These are phyloP conservation scores for Penicillium brasilianum DNA, from an alignment of 2,329 filamentous ascomycete species.

Conservation along the genomic window DNA sequence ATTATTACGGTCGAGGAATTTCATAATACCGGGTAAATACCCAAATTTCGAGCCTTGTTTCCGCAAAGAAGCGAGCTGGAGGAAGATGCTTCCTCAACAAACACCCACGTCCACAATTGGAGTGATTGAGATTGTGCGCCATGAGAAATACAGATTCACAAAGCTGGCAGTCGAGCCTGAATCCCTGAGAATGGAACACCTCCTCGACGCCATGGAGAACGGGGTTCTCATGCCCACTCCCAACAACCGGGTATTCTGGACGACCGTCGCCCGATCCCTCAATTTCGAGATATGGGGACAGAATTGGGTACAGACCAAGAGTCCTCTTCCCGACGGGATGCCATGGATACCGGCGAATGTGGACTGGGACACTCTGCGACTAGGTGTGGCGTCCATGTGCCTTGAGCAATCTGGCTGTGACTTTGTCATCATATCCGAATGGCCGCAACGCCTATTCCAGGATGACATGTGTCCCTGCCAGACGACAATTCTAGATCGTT, in stretches of 20 bases:
- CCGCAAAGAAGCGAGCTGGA: constrained; percentile 6
- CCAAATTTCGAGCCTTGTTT: constrained; percentile 10
- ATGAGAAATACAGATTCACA: constrained; percentile 4
- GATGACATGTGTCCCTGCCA: background rate
- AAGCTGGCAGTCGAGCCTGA: background rate
- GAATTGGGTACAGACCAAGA: constrained; percentile 3
- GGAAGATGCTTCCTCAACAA: constrained; percentile 9
- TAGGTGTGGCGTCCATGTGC: background rate
- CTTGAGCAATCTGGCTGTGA: constrained; percentile 2
- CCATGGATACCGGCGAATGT: background rate
- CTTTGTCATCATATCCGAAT: constrained; percentile 1
- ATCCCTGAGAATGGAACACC: constrained; percentile 1
- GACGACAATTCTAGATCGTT: background rate
- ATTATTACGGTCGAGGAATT: constrained; percentile 1
- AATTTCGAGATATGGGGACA: constrained; percentile 9
- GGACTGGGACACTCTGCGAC: constrained; percentile 7
- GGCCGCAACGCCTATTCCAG: constrained; percentile 6
- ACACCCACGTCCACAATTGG: constrained; percentile 3
- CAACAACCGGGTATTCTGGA: constrained; percentile 4
- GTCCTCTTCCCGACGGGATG: background rate
- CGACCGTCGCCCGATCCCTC: constrained; percentile 5
- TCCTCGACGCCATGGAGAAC: constrained; percentile 3
- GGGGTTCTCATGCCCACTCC: constrained; percentile 4
- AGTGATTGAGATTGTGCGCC: constrained; percentile 1
- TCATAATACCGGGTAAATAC: constrained; percentile 1